Percentiles rank a stretch among this genome's conserved stretches.
Conservation (phyloP, 2,329 filamentous ascomycete genomes). For the Zymoseptoria passerinii region DNA sequence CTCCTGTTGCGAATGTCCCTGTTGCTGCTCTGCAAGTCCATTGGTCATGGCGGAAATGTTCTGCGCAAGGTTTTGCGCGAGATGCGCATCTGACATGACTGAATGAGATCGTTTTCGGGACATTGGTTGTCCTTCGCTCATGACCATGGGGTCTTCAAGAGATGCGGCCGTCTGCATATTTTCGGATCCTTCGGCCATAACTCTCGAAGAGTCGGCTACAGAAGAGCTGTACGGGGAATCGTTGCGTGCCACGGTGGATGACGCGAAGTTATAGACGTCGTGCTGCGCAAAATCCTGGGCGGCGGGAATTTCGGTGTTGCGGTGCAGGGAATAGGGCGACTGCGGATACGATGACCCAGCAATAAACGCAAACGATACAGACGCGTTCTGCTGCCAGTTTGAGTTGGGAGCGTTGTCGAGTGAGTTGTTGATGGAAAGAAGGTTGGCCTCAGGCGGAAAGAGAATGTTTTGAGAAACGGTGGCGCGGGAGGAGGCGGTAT, state of each 20-base stretch:
- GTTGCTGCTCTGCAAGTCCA: neutral
- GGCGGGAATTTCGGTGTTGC: conserved; percentile 11
- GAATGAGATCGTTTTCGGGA: conserved; percentile 26
- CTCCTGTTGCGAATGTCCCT: neutral
- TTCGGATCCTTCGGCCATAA: conserved; percentile 13
- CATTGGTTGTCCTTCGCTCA: conserved; percentile 15
- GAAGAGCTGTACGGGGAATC: conserved; percentile 5
- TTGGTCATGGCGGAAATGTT: neutral
- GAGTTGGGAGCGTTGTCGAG: neutral
- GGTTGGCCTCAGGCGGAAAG: conserved; percentile 4
- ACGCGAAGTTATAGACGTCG: conserved; percentile 19
- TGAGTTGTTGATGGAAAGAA: neutral
- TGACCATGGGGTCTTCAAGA: conserved; percentile 10
- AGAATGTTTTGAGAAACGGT: conserved; percentile 1
- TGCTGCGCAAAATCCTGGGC: conserved; percentile 15
- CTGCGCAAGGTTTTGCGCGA: neutral
- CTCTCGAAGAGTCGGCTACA: conserved; percentile 4
- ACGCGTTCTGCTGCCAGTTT: neutral
- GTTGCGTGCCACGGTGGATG: conserved; percentile 15
- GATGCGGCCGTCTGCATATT: conserved; percentile 21
- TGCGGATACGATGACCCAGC: too few relatives aligned
- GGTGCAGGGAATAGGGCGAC: neutral
- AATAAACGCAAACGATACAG: neutral
- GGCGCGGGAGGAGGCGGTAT: neutral
- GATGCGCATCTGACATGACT: conserved; percentile 16